Conservation (phyloP, 1,284 basidiomycete species). For the Schizophyllum commune region DNA sequence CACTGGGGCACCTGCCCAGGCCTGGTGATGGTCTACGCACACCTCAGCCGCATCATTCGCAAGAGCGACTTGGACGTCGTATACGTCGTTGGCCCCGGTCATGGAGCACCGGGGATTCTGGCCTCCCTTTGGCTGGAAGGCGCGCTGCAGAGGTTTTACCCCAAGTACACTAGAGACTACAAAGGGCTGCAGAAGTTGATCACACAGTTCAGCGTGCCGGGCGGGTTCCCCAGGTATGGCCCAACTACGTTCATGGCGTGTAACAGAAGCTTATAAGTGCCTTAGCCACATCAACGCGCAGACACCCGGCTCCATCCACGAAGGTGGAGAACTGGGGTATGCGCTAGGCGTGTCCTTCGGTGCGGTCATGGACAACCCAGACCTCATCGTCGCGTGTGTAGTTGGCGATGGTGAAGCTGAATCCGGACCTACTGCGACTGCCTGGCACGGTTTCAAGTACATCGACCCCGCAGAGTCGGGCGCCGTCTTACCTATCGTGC, state of each 20-base stretch:
- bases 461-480: slow-evolving; percentile 89
- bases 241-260: background rate
- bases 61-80: slow-evolving; percentile 54
- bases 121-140: slow-evolving; percentile 80
- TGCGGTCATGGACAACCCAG: slow-evolving; percentile 83
- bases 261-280: slow-evolving; percentile 2
- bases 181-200: slow-evolving; percentile 62
- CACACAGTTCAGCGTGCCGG: slow-evolving; percentile 55
- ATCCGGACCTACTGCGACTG: slow-evolving; percentile 78
- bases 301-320: slow-evolving; percentile 83
- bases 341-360: slow-evolving; percentile 80
- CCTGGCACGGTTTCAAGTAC: slow-evolving; percentile 84
- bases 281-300: slow-evolving; percentile 66
- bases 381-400: slow-evolving; percentile 72
- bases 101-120: slow-evolving; percentile 78
- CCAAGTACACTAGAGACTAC: slow-evolving; percentile 58
- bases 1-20: slow-evolving; percentile 79
- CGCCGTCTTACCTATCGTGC: slow-evolving; percentile 82
- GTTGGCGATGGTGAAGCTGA: slow-evolving; percentile 87
- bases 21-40: slow-evolving; percentile 71
- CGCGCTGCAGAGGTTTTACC: slow-evolving; percentile 66
- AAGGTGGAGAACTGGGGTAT: slow-evolving; percentile 88
- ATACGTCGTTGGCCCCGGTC: slow-evolving; percentile 73
- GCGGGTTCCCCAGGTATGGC: slow-evolving; percentile 54
- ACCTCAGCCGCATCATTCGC: slow-evolving; percentile 69